These are phyloP conservation scores for Marasmius oreades DNA, from an alignment of 1,284 basidiomycete genomes.

Conservation along the genomic window DNA sequence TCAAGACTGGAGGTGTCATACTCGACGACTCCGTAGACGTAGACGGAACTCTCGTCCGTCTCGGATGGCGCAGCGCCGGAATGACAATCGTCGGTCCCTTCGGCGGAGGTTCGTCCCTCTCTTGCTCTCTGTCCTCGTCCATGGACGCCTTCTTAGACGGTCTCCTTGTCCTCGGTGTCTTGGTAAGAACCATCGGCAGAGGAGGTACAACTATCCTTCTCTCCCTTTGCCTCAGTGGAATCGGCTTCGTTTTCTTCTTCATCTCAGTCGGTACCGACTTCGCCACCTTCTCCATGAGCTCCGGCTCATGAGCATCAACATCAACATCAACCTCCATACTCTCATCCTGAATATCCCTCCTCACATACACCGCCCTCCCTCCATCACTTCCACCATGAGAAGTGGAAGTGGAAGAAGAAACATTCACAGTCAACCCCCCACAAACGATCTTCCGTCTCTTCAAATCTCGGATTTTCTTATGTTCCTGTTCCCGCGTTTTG, in stretches of 20 bases:
- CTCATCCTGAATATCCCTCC: constrained; percentile 56
- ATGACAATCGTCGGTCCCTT: constrained; percentile 1
- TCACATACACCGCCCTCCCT: constrained; percentile 42
- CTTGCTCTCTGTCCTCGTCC: not conserved
- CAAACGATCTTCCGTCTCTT: constrained; percentile 46
- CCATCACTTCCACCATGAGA: constrained; percentile 22
- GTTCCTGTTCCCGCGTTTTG: constrained; percentile 11
- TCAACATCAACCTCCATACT: constrained; percentile 55
- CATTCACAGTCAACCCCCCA: constrained; percentile 30
- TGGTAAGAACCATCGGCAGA: constrained; percentile 16
- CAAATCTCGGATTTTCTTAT: constrained; percentile 49
- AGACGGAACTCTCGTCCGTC: not conserved
- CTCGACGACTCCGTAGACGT: not conserved
- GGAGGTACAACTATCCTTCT: not conserved
- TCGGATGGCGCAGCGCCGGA: not conserved
- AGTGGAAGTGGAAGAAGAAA: too few relatives aligned
- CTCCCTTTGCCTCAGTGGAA: not conserved
- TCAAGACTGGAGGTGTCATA: not conserved
- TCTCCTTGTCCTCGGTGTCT: constrained; percentile 18
- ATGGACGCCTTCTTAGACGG: constrained; percentile 11
- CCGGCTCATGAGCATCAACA: not conserved
- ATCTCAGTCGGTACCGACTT: too few relatives aligned
- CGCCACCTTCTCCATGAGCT: not conserved
- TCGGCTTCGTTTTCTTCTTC: constrained; percentile 7
- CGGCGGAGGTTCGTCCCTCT: not conserved